A percentile compares a stretch with the other conserved stretches of the same genome.
These are phyloP conservation scores for Chlorella ohadii DNA, from an alignment of 139 green algal species.

Conservation along the genomic window DNA sequence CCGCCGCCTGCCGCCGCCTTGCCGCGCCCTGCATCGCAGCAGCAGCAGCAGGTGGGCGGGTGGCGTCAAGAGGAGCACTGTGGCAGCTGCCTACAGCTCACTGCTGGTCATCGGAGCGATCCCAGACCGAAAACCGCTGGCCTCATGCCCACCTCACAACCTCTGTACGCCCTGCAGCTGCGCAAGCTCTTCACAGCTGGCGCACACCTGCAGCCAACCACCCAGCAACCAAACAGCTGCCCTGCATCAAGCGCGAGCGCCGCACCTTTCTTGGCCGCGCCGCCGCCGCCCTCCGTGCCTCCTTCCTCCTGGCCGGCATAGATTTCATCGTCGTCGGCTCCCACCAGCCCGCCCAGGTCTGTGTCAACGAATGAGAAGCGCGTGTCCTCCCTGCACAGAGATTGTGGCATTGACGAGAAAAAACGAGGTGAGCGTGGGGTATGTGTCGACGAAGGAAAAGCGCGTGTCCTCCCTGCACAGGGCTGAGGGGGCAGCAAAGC, in stretches of 20 bases:
- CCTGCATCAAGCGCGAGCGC: too few relatives aligned
- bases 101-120: too few relatives aligned
- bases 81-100: too few relatives aligned
- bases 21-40: slow-evolving; percentile 1
- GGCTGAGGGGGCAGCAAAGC: neutral
- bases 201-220: neutral
- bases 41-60: too few relatives aligned
- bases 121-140: too few relatives aligned
- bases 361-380: slow-evolving; percentile 15
- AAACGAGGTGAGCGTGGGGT: too few relatives aligned
- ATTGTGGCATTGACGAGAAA: too few relatives aligned
- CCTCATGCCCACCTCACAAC: too few relatives aligned
- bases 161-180: too few relatives aligned
- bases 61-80: too few relatives aligned
- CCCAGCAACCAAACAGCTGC: too few relatives aligned
- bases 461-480: slow-evolving; percentile 15
- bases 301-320: neutral
- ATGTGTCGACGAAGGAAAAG: slow-evolving; percentile 8
- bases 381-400: slow-evolving; percentile 1
- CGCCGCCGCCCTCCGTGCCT: neutral
- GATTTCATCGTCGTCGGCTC: slow-evolving; percentile 26
- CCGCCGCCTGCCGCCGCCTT: neutral
- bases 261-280: slow-evolving; percentile 3
- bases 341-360: slow-evolving; percentile 7
- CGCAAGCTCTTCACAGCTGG: too few relatives aligned